Evolutionary conservation across 768 basidiomycete genomes (phyloP), one percentile per base, ranked within the genome.

Genomic region (Tulasnella sp.): DNA sequence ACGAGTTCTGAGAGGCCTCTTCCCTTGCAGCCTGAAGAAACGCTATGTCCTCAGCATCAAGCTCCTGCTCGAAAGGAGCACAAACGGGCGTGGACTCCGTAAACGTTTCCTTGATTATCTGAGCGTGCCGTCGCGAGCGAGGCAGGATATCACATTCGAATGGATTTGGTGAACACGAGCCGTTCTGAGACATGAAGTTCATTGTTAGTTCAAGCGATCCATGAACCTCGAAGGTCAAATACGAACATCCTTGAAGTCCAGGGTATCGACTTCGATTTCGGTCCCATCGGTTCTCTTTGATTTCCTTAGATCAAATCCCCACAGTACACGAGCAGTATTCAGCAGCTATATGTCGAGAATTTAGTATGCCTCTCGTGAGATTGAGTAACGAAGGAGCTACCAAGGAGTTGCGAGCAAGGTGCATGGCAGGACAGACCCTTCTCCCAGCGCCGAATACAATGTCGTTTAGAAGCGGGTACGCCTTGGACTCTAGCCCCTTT

Each of bases 401-500:
- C 27, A 77, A 34, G 24, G 46, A 82, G 36, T 76, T 81, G 31
- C 76, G 81, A 7, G 82, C 81, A 48, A 83, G 80, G 16, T 80
- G 77, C 52, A 83, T 83, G 16, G 27, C 72, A 9, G 40, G 83
- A 83, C 18, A 83, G 83, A 74, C 83, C 82, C 39, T 83, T 74
- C 27, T 83, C 80, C 56, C 79, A 74, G 27, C 12, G 82, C n/a
- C 62, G 16, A 40, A 36, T 38, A 72, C n/a, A 14, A 77, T 27
- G 34, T 77, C 76, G 10, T 77, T 77, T n/a, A 77, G 24, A 21
- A 56, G 52, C 42, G 36, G 34, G 42, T 56, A 12, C n/a, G 52
- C 76, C 34, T 39, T 77, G 24, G 76, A 31, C 27, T 77, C 76
- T 10, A 77, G n/a, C 0, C 48, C 56, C 16, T 27, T 56, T 38